Evolutionary conservation across 352 stramenopile species (phyloP), one percentile per base, ranked within the genome.

Genomic region (Thalassiosira sp.): DNA sequence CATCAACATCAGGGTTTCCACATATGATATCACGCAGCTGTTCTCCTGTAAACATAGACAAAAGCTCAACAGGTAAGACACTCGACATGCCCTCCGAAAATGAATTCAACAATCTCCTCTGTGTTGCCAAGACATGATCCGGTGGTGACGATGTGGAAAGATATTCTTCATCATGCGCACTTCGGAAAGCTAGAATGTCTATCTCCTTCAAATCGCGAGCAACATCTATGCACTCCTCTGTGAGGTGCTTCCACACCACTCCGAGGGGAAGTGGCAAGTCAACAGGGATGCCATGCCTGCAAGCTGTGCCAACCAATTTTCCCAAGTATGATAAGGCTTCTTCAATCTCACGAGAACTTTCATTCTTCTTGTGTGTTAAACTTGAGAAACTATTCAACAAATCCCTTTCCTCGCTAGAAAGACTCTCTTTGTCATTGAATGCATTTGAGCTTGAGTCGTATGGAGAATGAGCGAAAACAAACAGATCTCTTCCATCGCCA

Each of bases 21-120:
- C 97, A 99, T 48, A 99, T 94, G 13, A 99, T 76, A 52, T 96
- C 93, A 80, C 98, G 95, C 5, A 99, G 85, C 78, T 99, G 96
- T 15, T 94, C 90, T 20, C 94, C 90, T n/a, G 94, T 97, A 71
- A 99, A 98, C 28, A 99, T 72, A 8, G 94, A 88, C 20, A 98
- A 91, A 8, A 98, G 74, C 76, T 99, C 97, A 81, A 97, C 93
- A 1, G 97, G 97, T 18, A 99, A 79, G 15, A 99, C 96, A 56
- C 93, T 93, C 40, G 90, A 95, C 46, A 99, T 79, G 0, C 97
- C 95, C 40, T 95, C 81, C 16, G 86, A 82, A 72, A 96, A 93
- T 8, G 79, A 83, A 71, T 91, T 90, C 31, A 96, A 56, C 75
- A 93, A 81, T 53, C 71, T 73, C 35, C 83, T 71, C 67, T 94